Evolutionary conservation across 805 yeast genomes (phyloP), one percentile per base, ranked within the genome.

Genomic region (Metschnikowia cerradonensis): DNA sequence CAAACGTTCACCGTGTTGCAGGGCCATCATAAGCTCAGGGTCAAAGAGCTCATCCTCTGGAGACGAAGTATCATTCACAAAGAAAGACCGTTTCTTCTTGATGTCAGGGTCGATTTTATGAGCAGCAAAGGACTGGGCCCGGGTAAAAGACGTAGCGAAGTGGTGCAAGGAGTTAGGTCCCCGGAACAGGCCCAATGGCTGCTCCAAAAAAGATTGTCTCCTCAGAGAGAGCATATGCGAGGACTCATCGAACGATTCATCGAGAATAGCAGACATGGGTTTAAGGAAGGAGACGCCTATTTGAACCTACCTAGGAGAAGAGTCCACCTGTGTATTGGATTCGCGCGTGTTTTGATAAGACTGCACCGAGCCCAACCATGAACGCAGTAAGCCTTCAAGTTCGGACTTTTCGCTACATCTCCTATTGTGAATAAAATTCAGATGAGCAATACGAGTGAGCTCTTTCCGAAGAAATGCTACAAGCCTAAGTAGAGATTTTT

Each of bases 61-160:
- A 10, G 48, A 53, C 20, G 45, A 57, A 73, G 80, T 60, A 15
- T 49, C 39, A 15, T 53, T 44, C 38, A 43, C 51, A 63, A 88
- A 85, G 55, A 78, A 88, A 0, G 90, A 83, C 57, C 95, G 70
- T 31, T 77, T 70, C 20, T 82, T 79, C 59, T 76, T 80, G 57
- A 86, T 81, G 34, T 78, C 73, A 26, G 77, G 76, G 57, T 79
- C 84, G 30, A 78, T 59, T 47, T 70, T 69, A 23, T 66, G 63
- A 11, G 82, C 78, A 45, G 78, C 74, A 64, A 77, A 79, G 44
- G 50, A 49, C 64, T 88, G 92, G 1, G 96, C 94, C 63, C 96
- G 77, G 37, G 82, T 79, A 61, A 78, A 82, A 0, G 96, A 88
- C 13, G 88, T 81, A 1, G 95, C 95, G 68, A 89, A 89, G 49